Evolutionary conservation across 2,329 filamentous ascomycete species (phyloP).

Genomic region (Aspergillus ochraceoroseus): DNA sequence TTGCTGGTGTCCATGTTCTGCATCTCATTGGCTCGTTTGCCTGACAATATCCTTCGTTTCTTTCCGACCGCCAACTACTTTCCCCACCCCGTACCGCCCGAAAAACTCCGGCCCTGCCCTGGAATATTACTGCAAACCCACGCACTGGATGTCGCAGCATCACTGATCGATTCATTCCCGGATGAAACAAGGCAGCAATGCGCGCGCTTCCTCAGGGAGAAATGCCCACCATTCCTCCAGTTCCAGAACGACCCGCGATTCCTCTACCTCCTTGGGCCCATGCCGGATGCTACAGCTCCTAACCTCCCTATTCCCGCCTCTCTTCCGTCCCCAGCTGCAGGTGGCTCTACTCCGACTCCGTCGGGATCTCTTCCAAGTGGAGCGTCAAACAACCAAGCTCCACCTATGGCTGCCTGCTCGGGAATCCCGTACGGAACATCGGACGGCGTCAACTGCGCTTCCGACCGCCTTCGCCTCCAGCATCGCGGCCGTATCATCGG

Average conservation of each 20-base stretch:
- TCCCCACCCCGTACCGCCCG: conserved; percentile 22
- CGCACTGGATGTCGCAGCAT: conserved; percentile 44
- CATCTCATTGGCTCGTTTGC: conserved; percentile 38
- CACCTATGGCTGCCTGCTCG: conserved; percentile 11
- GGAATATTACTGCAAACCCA: conserved; percentile 38
- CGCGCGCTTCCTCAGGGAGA: conserved; percentile 42
- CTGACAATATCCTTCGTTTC: conserved; percentile 30
- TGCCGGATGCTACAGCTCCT: conserved; percentile 23
- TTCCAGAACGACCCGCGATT: conserved; percentile 40
- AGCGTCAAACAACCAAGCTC: conserved; percentile 18
- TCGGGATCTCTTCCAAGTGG: conserved; percentile 22
- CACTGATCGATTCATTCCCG: conserved; percentile 43
- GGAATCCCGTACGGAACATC: conserved; percentile 16
- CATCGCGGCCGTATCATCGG: conserved; percentile 35
- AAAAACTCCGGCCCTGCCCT: conserved; percentile 27
- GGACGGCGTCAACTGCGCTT: conserved; percentile 28
- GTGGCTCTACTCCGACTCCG: conserved; percentile 30
- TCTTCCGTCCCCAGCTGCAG: conserved; percentile 31
- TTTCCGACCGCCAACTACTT: conserved; percentile 31
- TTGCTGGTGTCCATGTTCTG: conserved; percentile 40
- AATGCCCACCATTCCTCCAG: conserved; percentile 36
- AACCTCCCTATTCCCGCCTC: conserved; percentile 26
- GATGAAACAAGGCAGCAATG: conserved; percentile 44
- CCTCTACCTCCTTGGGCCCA: conserved; percentile 41
- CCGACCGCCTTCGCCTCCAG: conserved; percentile 37